A percentile compares a stretch with the other conserved stretches of the same genome.
Evolutionary conservation across 306 rosid species (phyloP).

Genomic region (Comarum palustre): DNA sequence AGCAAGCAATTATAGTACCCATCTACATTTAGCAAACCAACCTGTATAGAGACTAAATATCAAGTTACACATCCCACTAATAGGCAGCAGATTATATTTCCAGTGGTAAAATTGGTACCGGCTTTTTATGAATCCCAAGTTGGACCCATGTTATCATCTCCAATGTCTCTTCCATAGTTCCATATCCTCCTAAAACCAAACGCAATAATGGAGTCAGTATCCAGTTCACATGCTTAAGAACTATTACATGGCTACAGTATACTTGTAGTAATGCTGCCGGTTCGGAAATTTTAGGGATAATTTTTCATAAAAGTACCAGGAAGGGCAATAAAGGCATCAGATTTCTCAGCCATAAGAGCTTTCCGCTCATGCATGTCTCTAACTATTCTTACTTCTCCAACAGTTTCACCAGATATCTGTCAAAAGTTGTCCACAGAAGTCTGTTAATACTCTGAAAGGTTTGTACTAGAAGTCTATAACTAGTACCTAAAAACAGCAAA

Average conservation of each 20-base stretch:
- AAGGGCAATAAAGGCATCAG: slow-evolving; percentile 93
- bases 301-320: slow-evolving; percentile 58
- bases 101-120: slow-evolving; percentile 40
- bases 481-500: not conserved
- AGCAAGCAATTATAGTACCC: slow-evolving; percentile 88
- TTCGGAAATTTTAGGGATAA: not conserved
- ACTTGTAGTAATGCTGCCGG: not conserved
- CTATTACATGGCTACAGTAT: not conserved
- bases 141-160: slow-evolving; percentile 98
- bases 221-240: not conserved
- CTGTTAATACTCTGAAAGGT: slow-evolving; percentile 1
- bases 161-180: slow-evolving; percentile 93
- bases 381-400: slow-evolving; percentile 90
- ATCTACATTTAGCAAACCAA: slow-evolving; percentile 89
- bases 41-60: slow-evolving; percentile 40
- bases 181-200: slow-evolving; percentile 73
- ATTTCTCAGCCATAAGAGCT: slow-evolving; percentile 87
- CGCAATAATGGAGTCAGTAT: not conserved
- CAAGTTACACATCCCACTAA: slow-evolving; percentile 20
- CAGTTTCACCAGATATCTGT: slow-evolving; percentile 86
- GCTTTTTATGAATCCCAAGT: slow-evolving; percentile 87
- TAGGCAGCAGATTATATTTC: slow-evolving; percentile 11
- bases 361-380: slow-evolving; percentile 96
- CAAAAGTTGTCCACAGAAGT: slow-evolving; percentile 29
- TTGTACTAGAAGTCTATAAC: not conserved